phyloP scores from a whole-genome alignment of 108 stramenopile genomes.

The Skeletonema marinoi region DNA sequence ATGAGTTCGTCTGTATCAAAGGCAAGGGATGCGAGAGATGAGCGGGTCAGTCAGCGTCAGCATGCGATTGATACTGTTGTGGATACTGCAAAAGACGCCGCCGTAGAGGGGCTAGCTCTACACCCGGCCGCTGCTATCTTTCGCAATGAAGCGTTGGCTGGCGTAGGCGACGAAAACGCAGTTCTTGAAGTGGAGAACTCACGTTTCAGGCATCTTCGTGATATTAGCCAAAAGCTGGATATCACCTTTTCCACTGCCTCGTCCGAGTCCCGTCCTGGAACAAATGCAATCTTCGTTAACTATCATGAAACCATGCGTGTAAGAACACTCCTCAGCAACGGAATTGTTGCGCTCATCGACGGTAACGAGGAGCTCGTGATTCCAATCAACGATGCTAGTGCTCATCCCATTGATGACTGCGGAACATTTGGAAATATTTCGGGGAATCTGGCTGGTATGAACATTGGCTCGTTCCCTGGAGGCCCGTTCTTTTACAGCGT shows the following conservation, averaged over 20 bases:
- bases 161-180: neutral
- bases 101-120: neutral
- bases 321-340: neutral
- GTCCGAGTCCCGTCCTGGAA: neutral
- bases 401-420: neutral
- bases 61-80: neutral
- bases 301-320: neutral
- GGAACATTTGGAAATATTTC: neutral
- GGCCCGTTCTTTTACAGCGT: neutral
- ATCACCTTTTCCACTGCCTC: neutral
- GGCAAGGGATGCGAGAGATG: neutral
- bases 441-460: neutral
- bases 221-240: neutral
- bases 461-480: neutral
- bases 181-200: neutral
- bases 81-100: neutral
- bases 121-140: constrained; percentile 1
- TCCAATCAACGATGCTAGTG: neutral
- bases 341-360: neutral
- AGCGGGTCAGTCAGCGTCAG: neutral
- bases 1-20: neutral
- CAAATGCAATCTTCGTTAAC: neutral
- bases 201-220: neutral
- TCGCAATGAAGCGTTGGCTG: neutral
- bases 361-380: neutral